Evolutionary conservation across 345 rosid genomes (phyloP).

Genomic region (Euphorbia pulcherrima): DNA sequence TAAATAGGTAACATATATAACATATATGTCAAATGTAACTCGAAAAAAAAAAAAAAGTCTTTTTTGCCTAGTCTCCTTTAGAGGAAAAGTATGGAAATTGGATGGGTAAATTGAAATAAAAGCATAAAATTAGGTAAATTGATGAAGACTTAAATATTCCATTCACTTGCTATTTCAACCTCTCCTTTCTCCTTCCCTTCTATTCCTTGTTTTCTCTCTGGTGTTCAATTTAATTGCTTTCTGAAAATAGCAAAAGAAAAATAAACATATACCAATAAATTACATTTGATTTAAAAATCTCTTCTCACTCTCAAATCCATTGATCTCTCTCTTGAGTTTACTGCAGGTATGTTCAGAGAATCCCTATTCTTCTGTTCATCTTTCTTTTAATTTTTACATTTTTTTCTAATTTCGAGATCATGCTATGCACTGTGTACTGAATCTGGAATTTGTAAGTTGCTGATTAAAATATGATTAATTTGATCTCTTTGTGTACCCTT

Average conservation of each 20-base stretch:
- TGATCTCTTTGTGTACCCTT: not conserved
- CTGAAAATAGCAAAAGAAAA: not conserved
- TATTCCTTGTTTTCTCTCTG: not conserved
- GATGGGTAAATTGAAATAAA: not conserved
- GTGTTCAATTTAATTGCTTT: not conserved
- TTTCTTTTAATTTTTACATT: not conserved
- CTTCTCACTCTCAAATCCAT: not conserved
- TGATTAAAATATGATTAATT: not conserved
- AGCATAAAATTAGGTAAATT: not conserved
- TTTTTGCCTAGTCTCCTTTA: too few relatives aligned
- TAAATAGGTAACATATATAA: too few relatives aligned
- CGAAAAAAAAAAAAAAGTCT: too few relatives aligned
- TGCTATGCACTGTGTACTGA: constrained; percentile 1
- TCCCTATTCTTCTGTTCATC: not conserved
- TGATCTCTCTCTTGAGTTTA: constrained; percentile 4
- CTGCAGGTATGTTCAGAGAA: not conserved
- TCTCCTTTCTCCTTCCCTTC: not conserved
- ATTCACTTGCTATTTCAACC: not conserved
- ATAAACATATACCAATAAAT: not conserved
- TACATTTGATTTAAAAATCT: not conserved
- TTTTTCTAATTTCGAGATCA: not conserved
- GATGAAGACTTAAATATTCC: not conserved
- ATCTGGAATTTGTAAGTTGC: constrained; percentile 7
- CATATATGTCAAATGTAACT: too few relatives aligned
- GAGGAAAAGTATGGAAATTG: not conserved